Evolutionary conservation across 2,329 filamentous ascomycete species (phyloP), one percentile per base, ranked within the genome.

Genomic region (Aspergillus japonicus): DNA sequence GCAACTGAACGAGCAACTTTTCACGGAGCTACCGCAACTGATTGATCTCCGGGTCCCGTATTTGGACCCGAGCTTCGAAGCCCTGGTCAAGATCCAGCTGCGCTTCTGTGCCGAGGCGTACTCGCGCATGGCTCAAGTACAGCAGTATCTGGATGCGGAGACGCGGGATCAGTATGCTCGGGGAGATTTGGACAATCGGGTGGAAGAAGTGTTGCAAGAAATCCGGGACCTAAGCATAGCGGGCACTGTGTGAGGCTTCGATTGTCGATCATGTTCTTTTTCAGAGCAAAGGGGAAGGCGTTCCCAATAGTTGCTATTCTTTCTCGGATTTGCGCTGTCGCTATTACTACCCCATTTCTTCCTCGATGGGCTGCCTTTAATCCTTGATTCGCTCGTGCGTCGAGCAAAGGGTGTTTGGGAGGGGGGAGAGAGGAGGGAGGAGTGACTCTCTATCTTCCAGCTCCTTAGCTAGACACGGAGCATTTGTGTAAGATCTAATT

Each of bases 91-190:
- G 83, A 99, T 99, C 67, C 95, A 99, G 80, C 78, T 99, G 70
- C 85, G 95, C 42, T 99, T 99, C 81, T 99, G 96, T 72, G 95
- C 96, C 7, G 95, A 99, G 80, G 95, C 95, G 1, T 99, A 99
- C 78, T 93, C 89, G 63, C 85, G 95, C 51, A 99, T 99, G 95
- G 95, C 96, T 26, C 96, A 99, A 81, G 96, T 99, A 59, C 95
- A 99, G 80, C 95, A 99, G 80, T 98, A 97, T 75, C 83, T 99
- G 33, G 95, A 98, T 74, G 90, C 94, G 31, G 92, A 96, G 72
- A 98, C 94, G 55, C 85, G 95, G 76, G 95, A 99, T 66, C 90
- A 97, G 78, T 99, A 99, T 77, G 95, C 95, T 1, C 88, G 92
- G 69, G 95, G 95, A 26, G 91, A 97, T 66, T 80, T 99, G 68